Conservation (phyloP, 352 stramenopile species). For the Pythium diclinum region DNA sequence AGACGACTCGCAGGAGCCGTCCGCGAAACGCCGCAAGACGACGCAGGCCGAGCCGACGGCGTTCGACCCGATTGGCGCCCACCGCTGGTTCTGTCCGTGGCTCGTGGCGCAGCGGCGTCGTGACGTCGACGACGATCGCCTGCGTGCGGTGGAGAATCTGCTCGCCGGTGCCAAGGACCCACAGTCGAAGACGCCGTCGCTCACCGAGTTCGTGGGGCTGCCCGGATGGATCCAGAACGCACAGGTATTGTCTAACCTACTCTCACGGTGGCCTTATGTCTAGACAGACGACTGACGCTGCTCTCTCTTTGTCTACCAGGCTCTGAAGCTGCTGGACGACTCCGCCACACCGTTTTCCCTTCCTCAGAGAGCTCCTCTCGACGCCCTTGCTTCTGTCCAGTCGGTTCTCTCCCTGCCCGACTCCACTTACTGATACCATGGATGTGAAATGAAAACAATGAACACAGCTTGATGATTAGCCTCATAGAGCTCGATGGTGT, state of each 20-base stretch:
- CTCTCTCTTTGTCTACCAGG: background rate
- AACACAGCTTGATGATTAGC: background rate
- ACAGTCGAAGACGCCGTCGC: background rate
- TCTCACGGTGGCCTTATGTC: background rate
- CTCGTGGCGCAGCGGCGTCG: conserved; percentile 22
- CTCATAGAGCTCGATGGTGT: conserved; percentile 15
- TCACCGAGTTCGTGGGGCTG: conserved; percentile 26
- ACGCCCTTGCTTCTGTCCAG: conserved; percentile 28
- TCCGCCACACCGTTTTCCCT: background rate
- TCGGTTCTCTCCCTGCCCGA: conserved; percentile 29
- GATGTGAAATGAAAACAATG: background rate
- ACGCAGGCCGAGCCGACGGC: background rate
- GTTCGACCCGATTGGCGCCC: conserved; percentile 30
- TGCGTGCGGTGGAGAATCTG: conserved; percentile 7
- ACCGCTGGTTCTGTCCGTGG: conserved; percentile 70
- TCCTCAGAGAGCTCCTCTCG: conserved; percentile 3
- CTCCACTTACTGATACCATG: conserved; percentile 11
- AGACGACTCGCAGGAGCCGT: conserved; percentile 1
- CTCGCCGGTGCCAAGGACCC: background rate
- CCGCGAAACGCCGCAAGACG: conserved; percentile 36
- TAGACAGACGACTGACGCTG: background rate
- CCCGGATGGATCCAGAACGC: conserved; percentile 35
- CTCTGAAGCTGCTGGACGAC: background rate
- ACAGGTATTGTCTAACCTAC: conserved; percentile 15
- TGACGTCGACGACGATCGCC: conserved; percentile 5